phyloP scores from a whole-genome alignment of 2,329 filamentous ascomycete species.

The Hyphodiscus sp. region DNA sequence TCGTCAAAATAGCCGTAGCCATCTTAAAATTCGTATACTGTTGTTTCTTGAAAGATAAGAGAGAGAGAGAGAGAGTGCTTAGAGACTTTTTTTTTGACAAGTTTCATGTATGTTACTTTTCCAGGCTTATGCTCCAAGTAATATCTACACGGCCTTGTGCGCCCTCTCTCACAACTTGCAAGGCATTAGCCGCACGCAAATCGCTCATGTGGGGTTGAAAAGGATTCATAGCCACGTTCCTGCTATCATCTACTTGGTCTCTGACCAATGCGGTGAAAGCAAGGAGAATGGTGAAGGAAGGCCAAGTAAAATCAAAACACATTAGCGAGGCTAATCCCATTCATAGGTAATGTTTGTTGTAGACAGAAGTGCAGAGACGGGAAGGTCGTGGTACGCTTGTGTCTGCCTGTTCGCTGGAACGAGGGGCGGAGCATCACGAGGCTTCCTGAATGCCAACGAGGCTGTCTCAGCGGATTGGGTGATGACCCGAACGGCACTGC shows the following conservation, averaged over 20 bases:
- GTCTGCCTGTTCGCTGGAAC: neutral
- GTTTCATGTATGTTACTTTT: neutral
- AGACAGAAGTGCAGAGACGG: neutral
- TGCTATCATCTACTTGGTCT: neutral
- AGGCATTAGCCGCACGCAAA: neutral
- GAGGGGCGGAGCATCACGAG: neutral
- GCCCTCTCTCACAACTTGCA: neutral
- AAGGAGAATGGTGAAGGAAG: neutral
- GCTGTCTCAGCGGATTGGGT: neutral
- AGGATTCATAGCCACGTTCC: neutral
- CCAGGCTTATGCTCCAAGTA: neutral
- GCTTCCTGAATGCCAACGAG: neutral
- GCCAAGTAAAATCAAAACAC: neutral
- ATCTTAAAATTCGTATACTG: neutral
- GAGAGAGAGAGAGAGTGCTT: neutral
- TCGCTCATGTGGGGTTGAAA: neutral
- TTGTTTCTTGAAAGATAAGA: neutral
- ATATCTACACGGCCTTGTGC: neutral
- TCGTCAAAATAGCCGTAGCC: neutral
- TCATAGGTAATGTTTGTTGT: neutral
- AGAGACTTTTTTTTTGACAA: neutral
- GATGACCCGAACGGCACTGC: neutral
- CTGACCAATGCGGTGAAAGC: neutral
- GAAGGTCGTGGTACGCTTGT: neutral
- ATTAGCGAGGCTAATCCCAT: neutral